A percentile compares a stretch with the other conserved stretches of the same genome.
phyloP scores from a whole-genome alignment of 257 asterid genomes.

The Hygrophila difformis region DNA sequence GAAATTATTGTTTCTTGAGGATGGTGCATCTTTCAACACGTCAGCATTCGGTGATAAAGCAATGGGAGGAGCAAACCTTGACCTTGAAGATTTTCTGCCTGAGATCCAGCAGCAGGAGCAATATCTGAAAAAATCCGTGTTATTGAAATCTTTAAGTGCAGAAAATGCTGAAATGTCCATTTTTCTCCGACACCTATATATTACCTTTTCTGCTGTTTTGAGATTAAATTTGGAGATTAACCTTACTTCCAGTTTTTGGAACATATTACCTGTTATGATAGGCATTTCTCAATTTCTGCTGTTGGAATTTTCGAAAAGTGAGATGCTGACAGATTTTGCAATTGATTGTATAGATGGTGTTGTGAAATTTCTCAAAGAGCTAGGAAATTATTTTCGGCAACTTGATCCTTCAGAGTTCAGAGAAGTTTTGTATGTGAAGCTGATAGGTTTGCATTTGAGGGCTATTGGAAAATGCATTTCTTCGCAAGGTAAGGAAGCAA shows the following conservation, averaged over 20 bases:
- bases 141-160: conserved; percentile 45
- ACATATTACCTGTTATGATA: conserved; percentile 35
- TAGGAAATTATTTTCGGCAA: conserved; percentile 54
- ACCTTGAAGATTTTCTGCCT: conserved; percentile 45
- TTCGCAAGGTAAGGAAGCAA: conserved; percentile 65
- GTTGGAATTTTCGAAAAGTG: conserved; percentile 46
- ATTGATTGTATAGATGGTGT: conserved; percentile 58
- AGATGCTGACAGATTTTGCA: conserved; percentile 31
- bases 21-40: conserved; percentile 20
- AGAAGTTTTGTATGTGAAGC: conserved; percentile 40
- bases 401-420: conserved; percentile 49
- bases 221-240: conserved; percentile 46
- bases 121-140: conserved; percentile 34
- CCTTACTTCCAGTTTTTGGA: conserved; percentile 33
- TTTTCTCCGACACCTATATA: conserved; percentile 59
- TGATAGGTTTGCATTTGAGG: conserved; percentile 65
- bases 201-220: conserved; percentile 72
- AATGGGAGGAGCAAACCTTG: conserved; percentile 21
- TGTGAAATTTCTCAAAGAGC: conserved; percentile 67
- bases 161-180: conserved; percentile 52
- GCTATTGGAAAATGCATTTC: conserved; percentile 81
- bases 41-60: conserved; percentile 16
- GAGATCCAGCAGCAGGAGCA: conserved; percentile 36
- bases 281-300: conserved; percentile 49
- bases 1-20: conserved; percentile 46